Conservation (phyloP, 2,329 filamentous ascomycete genomes). For the Basipetospora chlamydospora region DNA sequence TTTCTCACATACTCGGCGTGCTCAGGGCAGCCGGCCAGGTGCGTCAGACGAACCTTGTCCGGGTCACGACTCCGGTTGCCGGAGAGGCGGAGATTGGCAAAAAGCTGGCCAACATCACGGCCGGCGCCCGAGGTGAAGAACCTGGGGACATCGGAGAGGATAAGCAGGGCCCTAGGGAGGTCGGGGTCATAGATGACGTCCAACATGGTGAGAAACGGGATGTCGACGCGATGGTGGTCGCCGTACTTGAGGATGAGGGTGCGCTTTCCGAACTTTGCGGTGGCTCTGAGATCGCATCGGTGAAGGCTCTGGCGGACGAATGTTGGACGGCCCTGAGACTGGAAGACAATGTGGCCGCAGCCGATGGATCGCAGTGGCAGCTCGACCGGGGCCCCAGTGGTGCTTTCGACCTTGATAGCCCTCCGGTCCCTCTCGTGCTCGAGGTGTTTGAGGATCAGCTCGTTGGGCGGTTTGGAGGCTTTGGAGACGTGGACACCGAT, state of each 20-base stretch:
- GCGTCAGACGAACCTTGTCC: no score
- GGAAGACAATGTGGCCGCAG: slow-evolving; percentile 33
- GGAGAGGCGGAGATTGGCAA: no score
- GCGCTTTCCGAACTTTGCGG: slow-evolving; percentile 27
- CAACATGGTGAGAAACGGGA: slow-evolving; percentile 32
- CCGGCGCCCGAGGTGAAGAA: slow-evolving; percentile 23
- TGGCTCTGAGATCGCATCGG: slow-evolving; percentile 16
- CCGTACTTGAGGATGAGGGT: slow-evolving; percentile 24
- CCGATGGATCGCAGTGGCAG: slow-evolving; percentile 14
- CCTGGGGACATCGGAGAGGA: slow-evolving; percentile 34
- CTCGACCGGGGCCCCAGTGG: slow-evolving; percentile 9
- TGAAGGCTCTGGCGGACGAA: slow-evolving; percentile 27
- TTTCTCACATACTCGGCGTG: not conserved
- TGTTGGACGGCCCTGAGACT: slow-evolving; percentile 16
- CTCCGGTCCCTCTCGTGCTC: slow-evolving; percentile 10
- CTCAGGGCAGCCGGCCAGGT: slow-evolving; percentile 2
- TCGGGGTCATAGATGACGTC: slow-evolving; percentile 23
- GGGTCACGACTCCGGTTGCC: no score
- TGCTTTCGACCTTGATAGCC: slow-evolving; percentile 9
- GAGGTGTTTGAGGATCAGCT: slow-evolving; percentile 14
- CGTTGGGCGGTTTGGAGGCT: slow-evolving; percentile 20
- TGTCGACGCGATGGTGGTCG: slow-evolving; percentile 22
- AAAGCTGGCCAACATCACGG: no score
- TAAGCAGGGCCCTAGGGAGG: slow-evolving; percentile 28
- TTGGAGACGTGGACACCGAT: slow-evolving; percentile 14